Evolutionary conservation across 208 protist species (phyloP), one percentile per base, ranked within the genome.

Genomic region (Acanthamoeba castellanii): DNA sequence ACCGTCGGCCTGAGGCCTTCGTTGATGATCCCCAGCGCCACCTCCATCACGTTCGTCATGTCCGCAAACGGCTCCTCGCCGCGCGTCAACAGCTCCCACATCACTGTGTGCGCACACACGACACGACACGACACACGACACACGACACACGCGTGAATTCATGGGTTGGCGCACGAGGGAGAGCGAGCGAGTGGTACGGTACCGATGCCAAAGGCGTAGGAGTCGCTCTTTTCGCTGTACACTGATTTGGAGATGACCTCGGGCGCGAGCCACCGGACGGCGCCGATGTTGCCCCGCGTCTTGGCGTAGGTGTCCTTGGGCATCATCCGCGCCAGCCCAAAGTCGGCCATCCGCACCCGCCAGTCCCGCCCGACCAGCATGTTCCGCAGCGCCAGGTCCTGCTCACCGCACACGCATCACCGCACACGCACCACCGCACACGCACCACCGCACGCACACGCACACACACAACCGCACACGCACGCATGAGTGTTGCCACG

Each of bases 331-430:
- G 64, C 66, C n/a, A 93, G 47, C 18, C 89, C 89, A 59, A 93
- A 93, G 32, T 93, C 89, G 47, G 89, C 59, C 42, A 93, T 64
- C 89, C 59, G 34, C 59, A 92, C 82, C n/a, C 72, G 59, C 74
- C 82, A 91, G 74, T 87, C 68, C 34, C 32, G 27, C 16, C 88
- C 59, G 20, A 96, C 95, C 57, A 96, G 76, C 72, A 96, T 47
- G 81, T 96, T 96, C 9, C 57, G 89, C 42, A 76, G n/a, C 20
- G 88, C 92, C 34, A 96, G 34, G 88, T 96, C 95, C 85, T 91
- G 18, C 2, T 42, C 22, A 9, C n/a, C 30, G 0, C 22, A 30
- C 30, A 9, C 64, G 34, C 22, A 72, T n/a, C n/a, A n/a, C n/a
- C 30, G 22, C 64, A 72, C 22, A 72, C 30, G n/a, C 20, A 42